Percentiles rank a stretch among this genome's conserved stretches.
Conservation (phyloP, 2,329 filamentous ascomycete species). For the Beauveria varroae region DNA sequence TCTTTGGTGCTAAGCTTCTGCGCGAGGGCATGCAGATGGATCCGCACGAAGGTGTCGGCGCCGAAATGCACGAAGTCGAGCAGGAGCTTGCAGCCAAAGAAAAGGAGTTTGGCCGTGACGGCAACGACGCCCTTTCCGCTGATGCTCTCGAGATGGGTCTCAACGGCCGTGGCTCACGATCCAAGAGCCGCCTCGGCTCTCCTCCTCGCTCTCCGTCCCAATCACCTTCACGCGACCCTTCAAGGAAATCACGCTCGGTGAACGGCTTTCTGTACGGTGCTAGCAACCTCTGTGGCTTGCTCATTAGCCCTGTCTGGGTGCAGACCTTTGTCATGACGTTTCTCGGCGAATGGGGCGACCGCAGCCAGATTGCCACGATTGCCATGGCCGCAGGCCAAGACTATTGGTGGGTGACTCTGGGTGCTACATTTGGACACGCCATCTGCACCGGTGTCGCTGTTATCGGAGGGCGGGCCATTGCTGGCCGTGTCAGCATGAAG, state of each 20-base stretch:
- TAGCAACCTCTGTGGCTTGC: slow-evolving; percentile 76
- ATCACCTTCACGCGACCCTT: slow-evolving; percentile 58
- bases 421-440: slow-evolving; percentile 77
- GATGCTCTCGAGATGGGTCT: slow-evolving; percentile 77
- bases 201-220: slow-evolving; percentile 73
- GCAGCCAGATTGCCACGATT: slow-evolving; percentile 96
- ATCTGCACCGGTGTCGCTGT: slow-evolving; percentile 90
- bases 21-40: slow-evolving; percentile 85
- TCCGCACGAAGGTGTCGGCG: slow-evolving; percentile 82
- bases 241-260: slow-evolving; percentile 33
- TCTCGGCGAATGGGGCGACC: slow-evolving; percentile 94
- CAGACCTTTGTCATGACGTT: slow-evolving; percentile 99
- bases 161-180: slow-evolving; percentile 60
- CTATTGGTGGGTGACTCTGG: slow-evolving; percentile 97
- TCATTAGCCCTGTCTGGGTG: slow-evolving; percentile 94
- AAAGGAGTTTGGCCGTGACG: slow-evolving; percentile 59
- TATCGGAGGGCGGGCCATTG: slow-evolving; percentile 84
- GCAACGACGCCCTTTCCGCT: slow-evolving; percentile 59
- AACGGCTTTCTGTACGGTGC: slow-evolving; percentile 52
- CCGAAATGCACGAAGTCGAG: slow-evolving; percentile 97
- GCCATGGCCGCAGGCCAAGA: slow-evolving; percentile 98
- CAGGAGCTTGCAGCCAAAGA: slow-evolving; percentile 91
- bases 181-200: slow-evolving; percentile 69
- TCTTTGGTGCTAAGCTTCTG: slow-evolving; percentile 80
- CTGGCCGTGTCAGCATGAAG: slow-evolving; percentile 87